Evolutionary conservation across 2,329 filamentous ascomycete species (phyloP).

Genomic region (Mollisia scopiformis): DNA sequence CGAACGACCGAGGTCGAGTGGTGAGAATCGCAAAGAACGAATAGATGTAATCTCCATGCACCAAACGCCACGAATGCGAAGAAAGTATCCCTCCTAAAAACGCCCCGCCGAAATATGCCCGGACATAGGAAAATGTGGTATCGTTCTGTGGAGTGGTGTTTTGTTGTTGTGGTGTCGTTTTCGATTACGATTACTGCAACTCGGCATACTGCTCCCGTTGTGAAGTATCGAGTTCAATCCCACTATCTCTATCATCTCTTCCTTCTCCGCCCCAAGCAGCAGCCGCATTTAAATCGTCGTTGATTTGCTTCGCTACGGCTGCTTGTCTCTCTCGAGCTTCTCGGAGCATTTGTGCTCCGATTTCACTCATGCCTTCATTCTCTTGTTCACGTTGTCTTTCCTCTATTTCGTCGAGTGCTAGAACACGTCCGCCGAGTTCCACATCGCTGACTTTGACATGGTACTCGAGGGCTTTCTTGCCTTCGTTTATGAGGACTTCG

Average conservation of each 20-base stretch:
- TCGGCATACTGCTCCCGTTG: conserved; percentile 13
- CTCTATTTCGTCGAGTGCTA: conserved; percentile 69
- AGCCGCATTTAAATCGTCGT: conserved; percentile 16
- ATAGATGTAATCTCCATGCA: neutral
- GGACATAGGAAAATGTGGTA: conserved; percentile 22
- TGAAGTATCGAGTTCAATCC: conserved; percentile 31
- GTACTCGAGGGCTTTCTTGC: conserved; percentile 84
- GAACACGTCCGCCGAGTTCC: conserved; percentile 77
- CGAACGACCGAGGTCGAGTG: neutral
- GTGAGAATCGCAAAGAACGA: neutral
- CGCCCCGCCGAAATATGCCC: neutral
- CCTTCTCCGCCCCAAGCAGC: conserved; percentile 25
- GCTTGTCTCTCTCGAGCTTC: conserved; percentile 31
- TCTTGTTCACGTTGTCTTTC: conserved; percentile 29
- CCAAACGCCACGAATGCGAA: neutral
- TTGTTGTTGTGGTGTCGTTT: conserved; percentile 9
- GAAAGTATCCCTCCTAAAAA: neutral
- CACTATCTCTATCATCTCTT: conserved; percentile 35
- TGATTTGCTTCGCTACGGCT: neutral
- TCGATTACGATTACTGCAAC: conserved; percentile 5
- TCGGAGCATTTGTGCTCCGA: conserved; percentile 30
- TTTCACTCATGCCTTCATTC: conserved; percentile 34
- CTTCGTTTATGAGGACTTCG: conserved; percentile 87
- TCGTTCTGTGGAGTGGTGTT: conserved; percentile 29
- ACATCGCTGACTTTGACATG: conserved; percentile 78